A percentile compares a stretch with the other conserved stretches of the same genome.
phyloP scores from a whole-genome alignment of 1,284 basidiomycete genomes.

The Austropuccinia psidii region DNA sequence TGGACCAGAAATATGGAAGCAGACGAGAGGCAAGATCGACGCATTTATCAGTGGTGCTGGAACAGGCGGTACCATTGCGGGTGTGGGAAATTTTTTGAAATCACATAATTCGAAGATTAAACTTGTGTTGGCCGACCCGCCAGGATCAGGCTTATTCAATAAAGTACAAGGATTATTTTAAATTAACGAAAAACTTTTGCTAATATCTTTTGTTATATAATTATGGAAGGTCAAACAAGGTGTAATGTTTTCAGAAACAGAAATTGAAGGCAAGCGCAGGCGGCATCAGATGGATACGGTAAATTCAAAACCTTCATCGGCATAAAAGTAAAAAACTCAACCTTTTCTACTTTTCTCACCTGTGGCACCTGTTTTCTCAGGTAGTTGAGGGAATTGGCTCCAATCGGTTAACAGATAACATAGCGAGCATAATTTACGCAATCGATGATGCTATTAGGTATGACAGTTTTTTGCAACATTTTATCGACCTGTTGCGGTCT shows the following conservation, averaged over 20 bases:
- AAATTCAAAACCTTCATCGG: neutral
- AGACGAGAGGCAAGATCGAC: slow-evolving; percentile 71
- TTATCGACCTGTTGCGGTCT: neutral
- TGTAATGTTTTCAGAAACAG: slow-evolving; percentile 85
- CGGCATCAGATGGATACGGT: slow-evolving; percentile 59
- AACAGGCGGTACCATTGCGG: slow-evolving; percentile 92
- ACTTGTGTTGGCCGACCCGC: slow-evolving; percentile 81
- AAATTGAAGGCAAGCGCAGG: slow-evolving; percentile 89
- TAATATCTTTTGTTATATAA: neutral
- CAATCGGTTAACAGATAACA: slow-evolving; percentile 74
- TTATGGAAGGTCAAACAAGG: slow-evolving; percentile 65
- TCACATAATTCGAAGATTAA: slow-evolving; percentile 58
- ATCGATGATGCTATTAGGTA: slow-evolving; percentile 82
- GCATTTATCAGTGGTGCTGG: slow-evolving; percentile 94
- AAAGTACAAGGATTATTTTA: slow-evolving; percentile 55
- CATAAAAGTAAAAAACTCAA: neutral
- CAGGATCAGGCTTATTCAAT: slow-evolving; percentile 91
- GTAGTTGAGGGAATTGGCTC: slow-evolving; percentile 65
- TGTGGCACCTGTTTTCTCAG: slow-evolving; percentile 37
- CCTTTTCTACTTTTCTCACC: neutral
- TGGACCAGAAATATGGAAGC: slow-evolving; percentile 90
- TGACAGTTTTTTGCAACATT: slow-evolving; percentile 36
- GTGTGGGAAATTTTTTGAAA: slow-evolving; percentile 69
- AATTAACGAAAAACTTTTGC: neutral
- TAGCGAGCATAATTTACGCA: slow-evolving; percentile 67